These are phyloP conservation scores for Globisporangium cystogenes DNA, from an alignment of 352 stramenopile species.

Conservation along the genomic window DNA sequence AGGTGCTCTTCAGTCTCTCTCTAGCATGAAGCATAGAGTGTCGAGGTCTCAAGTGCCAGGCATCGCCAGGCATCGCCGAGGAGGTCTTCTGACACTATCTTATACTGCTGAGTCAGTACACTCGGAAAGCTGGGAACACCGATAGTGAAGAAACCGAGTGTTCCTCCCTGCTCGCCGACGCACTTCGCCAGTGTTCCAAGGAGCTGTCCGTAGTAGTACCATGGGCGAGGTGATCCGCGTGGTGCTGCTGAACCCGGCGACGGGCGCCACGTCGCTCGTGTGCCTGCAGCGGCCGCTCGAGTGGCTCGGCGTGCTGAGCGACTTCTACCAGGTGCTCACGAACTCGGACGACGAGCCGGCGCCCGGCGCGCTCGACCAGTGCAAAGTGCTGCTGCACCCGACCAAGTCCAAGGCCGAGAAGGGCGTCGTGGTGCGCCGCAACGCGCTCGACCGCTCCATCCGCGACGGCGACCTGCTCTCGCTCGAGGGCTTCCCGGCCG, in stretches of 20 bases:
- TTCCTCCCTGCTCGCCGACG: too few species aligned
- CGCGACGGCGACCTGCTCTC: constrained; percentile 78
- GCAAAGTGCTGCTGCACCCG: constrained; percentile 71
- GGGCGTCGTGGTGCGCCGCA: constrained; percentile 65
- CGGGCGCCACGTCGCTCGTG: constrained; percentile 62
- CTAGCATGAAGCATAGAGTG: too few species aligned
- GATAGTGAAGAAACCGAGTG: too few species aligned
- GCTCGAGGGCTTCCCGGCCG: constrained; percentile 48
- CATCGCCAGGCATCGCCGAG: too few species aligned
- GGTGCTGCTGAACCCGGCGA: constrained; percentile 70
- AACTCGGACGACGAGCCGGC: constrained; percentile 76
- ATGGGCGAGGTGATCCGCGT: constrained; percentile 82
- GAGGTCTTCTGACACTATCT: too few species aligned
- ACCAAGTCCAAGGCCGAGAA: constrained; percentile 82
- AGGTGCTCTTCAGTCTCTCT: too few species aligned
- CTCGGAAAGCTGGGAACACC: too few species aligned
- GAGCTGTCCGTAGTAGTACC: not conserved
- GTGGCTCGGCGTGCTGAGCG: constrained; percentile 64
- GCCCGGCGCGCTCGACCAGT: constrained; percentile 47
- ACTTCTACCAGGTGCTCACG: constrained; percentile 82
- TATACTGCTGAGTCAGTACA: too few species aligned
- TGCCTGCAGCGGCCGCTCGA: constrained; percentile 75
- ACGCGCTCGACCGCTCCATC: constrained; percentile 66
- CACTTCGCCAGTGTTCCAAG: too few species aligned
- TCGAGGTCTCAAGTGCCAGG: too few species aligned